Percentiles rank a stretch among this genome's conserved stretches.
phyloP scores from a whole-genome alignment of 2,329 filamentous ascomycete genomes.

The Drechslerella coelobrocha region DNA sequence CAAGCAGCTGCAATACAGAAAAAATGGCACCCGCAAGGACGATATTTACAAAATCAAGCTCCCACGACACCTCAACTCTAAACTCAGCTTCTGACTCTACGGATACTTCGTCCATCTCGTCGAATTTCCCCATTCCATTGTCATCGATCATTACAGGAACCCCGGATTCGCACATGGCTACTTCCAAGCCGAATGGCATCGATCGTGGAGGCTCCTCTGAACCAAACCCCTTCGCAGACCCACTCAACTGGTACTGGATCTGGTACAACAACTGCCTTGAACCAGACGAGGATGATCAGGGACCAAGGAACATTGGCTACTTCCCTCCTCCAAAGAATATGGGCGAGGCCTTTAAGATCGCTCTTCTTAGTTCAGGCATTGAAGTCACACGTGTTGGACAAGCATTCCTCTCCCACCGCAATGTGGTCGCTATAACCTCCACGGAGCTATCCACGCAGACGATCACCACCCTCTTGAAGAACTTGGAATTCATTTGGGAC shows the following conservation, averaged over 20 bases:
- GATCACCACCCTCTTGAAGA: neutral
- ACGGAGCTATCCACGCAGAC: slow-evolving; percentile 3
- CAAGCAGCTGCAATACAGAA: neutral
- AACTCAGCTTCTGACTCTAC: neutral
- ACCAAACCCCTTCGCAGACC: slow-evolving; percentile 8
- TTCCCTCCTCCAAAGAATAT: slow-evolving; percentile 8
- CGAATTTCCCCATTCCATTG: neutral
- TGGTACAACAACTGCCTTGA: slow-evolving; percentile 10
- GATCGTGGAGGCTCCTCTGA: neutral
- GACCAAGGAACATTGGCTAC: neutral
- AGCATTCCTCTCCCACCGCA: slow-evolving; percentile 1
- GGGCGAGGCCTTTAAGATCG: neutral
- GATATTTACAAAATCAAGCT: neutral
- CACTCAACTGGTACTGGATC: slow-evolving; percentile 1
- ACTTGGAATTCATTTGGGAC: slow-evolving; percentile 5
- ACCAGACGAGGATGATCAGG: neutral
- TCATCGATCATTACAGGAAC: neutral
- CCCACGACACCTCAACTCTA: neutral
- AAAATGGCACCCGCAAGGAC: neutral
- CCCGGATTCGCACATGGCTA: neutral
- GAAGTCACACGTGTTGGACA: slow-evolving; percentile 9
- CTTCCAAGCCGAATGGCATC: neutral
- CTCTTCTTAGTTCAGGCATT: neutral
- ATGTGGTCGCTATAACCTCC: neutral
- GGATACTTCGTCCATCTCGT: neutral